Percentiles rank a stretch among this genome's conserved stretches.
Conservation (phyloP, 805 yeast genomes). For the Tetrapisispora iriomotensis region DNA sequence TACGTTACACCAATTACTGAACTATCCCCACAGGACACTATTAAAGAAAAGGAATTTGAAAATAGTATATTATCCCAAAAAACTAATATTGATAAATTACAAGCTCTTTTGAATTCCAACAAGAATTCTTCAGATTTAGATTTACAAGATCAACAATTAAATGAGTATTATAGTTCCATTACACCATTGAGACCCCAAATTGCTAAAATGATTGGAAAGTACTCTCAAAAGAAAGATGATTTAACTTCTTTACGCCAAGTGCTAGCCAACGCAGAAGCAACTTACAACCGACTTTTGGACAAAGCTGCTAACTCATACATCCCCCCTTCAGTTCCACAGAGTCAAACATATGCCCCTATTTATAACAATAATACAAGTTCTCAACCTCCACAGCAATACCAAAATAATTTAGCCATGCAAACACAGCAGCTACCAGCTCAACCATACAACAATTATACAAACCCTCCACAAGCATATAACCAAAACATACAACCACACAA, state of each 20-base stretch:
- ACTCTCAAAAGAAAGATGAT: conserved; percentile 69
- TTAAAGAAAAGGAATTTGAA: conserved; percentile 42
- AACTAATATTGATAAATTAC: conserved; percentile 57
- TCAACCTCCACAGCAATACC: neutral
- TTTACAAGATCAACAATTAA: conserved; percentile 55
- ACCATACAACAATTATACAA: neutral
- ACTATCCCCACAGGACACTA: conserved; percentile 51
- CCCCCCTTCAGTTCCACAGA: conserved; percentile 4
- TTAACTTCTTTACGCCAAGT: conserved; percentile 60
- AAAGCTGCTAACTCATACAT: conserved; percentile 30
- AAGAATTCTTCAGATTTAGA: conserved; percentile 25
- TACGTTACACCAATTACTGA: conserved; percentile 75
- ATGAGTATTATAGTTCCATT: conserved; percentile 59
- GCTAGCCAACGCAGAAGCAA: conserved; percentile 54
- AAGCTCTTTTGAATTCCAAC: conserved; percentile 23
- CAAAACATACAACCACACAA: conserved; percentile 30
- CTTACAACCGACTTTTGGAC: conserved; percentile 63
- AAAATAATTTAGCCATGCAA: neutral
- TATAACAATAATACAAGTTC: neutral
- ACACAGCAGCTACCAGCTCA: neutral
- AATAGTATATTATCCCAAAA: conserved; percentile 41
- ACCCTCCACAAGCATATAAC: neutral
- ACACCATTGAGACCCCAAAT: conserved; percentile 66
- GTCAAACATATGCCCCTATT: neutral
- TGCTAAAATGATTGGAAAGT: conserved; percentile 67